Evolutionary conservation across 2,329 filamentous ascomycete species (phyloP).

Genomic region (Aureobasidium pullulans): DNA sequence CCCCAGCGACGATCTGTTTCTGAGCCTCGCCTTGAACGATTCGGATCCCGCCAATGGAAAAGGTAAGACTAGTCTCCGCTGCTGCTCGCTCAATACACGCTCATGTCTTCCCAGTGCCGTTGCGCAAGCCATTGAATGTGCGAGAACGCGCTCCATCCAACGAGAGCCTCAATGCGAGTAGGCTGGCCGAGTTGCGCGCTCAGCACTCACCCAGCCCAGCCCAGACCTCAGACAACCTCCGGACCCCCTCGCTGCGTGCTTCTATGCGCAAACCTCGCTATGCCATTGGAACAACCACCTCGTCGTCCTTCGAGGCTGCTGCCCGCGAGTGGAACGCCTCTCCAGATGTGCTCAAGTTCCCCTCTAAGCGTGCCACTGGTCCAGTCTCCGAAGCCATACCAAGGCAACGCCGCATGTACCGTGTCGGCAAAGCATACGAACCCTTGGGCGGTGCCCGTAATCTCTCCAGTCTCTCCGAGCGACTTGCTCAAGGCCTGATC

Average conservation of each 20-base stretch:
- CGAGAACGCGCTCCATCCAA: not conserved
- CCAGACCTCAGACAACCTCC: not conserved
- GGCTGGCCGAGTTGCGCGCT: constrained; percentile 42
- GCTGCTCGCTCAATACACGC: not conserved
- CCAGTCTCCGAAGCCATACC: not conserved
- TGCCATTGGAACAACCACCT: constrained; percentile 3
- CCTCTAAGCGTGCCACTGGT: not conserved
- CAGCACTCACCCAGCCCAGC: constrained; percentile 8
- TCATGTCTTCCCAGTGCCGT: not conserved
- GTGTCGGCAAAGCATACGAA: constrained; percentile 10
- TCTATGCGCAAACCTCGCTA: constrained; percentile 10
- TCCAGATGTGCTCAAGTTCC: constrained; percentile 6
- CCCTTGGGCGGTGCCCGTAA: not conserved
- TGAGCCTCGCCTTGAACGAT: constrained; percentile 24
- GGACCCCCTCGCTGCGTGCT: constrained; percentile 9
- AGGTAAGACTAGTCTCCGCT: not conserved
- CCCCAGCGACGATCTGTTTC: constrained; percentile 23
- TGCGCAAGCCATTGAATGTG: constrained; percentile 15
- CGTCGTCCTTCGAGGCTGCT: constrained; percentile 10
- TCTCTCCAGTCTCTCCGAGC: constrained; percentile 1
- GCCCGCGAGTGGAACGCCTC: constrained; percentile 10
- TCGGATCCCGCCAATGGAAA: constrained; percentile 9
- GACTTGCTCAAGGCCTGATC: constrained; percentile 4
- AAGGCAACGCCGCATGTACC: constrained; percentile 8
- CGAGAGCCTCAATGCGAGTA: constrained; percentile 43